A percentile compares a stretch with the other conserved stretches of the same genome.
These are phyloP conservation scores for Bocquillonia castaneifolia DNA, from an alignment of 441 rosid genomes.

Conservation along the genomic window DNA sequence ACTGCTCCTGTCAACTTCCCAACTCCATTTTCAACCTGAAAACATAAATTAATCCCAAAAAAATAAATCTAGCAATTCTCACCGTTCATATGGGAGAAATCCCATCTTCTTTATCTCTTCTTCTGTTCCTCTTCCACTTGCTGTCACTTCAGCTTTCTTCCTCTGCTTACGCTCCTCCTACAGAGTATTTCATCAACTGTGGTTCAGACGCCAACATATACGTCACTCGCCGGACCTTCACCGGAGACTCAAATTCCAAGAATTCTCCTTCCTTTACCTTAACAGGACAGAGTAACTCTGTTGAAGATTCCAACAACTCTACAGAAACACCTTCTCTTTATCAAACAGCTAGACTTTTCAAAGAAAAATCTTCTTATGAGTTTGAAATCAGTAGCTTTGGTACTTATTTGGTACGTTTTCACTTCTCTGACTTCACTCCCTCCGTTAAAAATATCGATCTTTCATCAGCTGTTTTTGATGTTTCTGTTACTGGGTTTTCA, in stretches of 20 bases:
- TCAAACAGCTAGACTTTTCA: slow-evolving; percentile 49
- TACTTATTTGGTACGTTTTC: slow-evolving; percentile 47
- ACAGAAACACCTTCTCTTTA: slow-evolving; percentile 28
- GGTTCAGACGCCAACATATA: slow-evolving; percentile 31
- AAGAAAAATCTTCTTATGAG: slow-evolving; percentile 25
- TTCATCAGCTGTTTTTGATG: slow-evolving; percentile 37
- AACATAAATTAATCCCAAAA: not conserved
- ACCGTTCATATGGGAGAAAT: slow-evolving; percentile 13
- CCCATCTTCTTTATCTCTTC: not conserved
- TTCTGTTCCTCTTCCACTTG: slow-evolving; percentile 22
- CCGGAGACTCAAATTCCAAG: slow-evolving; percentile 31
- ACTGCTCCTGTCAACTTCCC: not conserved
- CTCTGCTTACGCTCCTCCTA: slow-evolving; percentile 22
- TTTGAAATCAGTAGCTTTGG: slow-evolving; percentile 31
- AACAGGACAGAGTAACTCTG: slow-evolving; percentile 16
- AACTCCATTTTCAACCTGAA: not conserved
- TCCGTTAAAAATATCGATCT: slow-evolving; percentile 13
- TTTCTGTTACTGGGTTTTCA: slow-evolving; percentile 33
- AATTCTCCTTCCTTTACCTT: slow-evolving; percentile 25
- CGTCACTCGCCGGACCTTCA: slow-evolving; percentile 19
- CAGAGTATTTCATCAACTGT: slow-evolving; percentile 43
- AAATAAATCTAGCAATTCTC: not conserved
- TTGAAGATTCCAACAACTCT: slow-evolving; percentile 11
- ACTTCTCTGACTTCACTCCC: slow-evolving; percentile 40
- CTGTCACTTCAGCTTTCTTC: slow-evolving; percentile 19